These are phyloP conservation scores for Trametes villosa DNA, from an alignment of 768 basidiomycete genomes.

Conservation along the genomic window DNA sequence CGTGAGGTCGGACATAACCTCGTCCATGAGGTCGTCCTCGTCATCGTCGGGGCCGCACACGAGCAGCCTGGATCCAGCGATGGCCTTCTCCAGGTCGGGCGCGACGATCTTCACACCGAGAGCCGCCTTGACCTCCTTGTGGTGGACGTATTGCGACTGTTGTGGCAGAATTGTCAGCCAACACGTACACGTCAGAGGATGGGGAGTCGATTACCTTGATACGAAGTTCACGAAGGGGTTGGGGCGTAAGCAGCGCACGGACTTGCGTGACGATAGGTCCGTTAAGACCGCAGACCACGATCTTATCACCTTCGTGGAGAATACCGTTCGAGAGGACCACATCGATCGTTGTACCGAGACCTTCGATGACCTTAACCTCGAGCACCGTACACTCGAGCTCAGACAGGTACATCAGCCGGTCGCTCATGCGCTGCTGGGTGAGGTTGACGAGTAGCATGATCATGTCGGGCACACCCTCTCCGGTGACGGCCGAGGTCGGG, in stretches of 20 bases:
- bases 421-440: conserved; percentile 97
- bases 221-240: conserved; percentile 93
- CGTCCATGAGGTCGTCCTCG: conserved; percentile 91
- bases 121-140: conserved; percentile 96
- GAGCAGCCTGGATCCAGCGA: conserved; percentile 93
- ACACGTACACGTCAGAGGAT: background rate
- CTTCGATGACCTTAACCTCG: conserved; percentile 98
- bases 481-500: conserved; percentile 96
- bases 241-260: conserved; percentile 92
- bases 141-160: conserved; percentile 96
- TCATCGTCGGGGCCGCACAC: conserved; percentile 96
- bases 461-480: conserved; percentile 99
- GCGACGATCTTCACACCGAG: conserved; percentile 95
- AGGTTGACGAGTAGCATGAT: conserved; percentile 97
- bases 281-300: conserved; percentile 96
- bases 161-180: conserved; percentile 12
- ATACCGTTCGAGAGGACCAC: conserved; percentile 95
- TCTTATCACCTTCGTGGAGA: conserved; percentile 87
- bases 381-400: conserved; percentile 97
- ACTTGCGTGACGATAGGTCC: conserved; percentile 96
- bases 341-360: conserved; percentile 96
- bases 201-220: conserved; percentile 69
- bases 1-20: conserved; percentile 96
- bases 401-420: conserved; percentile 96
- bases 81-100: conserved; percentile 95